Percentiles rank a stretch among this genome's conserved stretches.
These are phyloP conservation scores for Barnettozyma sp. DNA, from an alignment of 805 yeast species.

Conservation along the genomic window DNA sequence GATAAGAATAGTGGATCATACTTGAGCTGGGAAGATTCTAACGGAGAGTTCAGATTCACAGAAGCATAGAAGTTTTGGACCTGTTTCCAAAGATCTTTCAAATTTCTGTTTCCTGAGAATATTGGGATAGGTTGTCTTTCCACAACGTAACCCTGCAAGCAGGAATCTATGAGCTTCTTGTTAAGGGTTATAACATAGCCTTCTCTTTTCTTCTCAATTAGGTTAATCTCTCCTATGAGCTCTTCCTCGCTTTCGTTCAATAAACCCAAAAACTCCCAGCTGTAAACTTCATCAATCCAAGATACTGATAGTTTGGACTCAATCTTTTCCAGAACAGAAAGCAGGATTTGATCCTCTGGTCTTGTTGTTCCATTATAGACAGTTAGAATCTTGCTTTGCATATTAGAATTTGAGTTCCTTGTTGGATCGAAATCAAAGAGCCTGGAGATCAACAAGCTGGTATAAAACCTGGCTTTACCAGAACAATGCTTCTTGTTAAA, in stretches of 20 bases:
- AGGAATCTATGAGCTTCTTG: slow-evolving; percentile 41
- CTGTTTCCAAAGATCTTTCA: slow-evolving; percentile 23
- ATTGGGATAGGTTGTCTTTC: slow-evolving; percentile 27
- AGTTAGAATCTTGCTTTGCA: slow-evolving; percentile 44
- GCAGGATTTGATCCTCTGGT: slow-evolving; percentile 56
- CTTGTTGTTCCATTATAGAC: slow-evolving; percentile 59
- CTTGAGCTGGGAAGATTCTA: slow-evolving; percentile 23
- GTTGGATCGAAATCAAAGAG: slow-evolving; percentile 43
- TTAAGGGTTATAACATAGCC: slow-evolving; percentile 46
- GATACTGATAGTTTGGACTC: slow-evolving; percentile 48
- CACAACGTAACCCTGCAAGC: slow-evolving; percentile 34
- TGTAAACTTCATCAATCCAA: slow-evolving; percentile 57
- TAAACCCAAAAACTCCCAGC: slow-evolving; percentile 57
- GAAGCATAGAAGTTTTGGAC: slow-evolving; percentile 27
- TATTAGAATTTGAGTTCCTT: slow-evolving; percentile 37
- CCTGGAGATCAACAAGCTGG: slow-evolving; percentile 40
- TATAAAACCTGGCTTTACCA: slow-evolving; percentile 31
- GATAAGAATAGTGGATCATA: slow-evolving; percentile 73
- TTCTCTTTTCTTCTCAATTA: slow-evolving; percentile 40
- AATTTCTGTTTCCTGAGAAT: slow-evolving; percentile 1
- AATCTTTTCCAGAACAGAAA: slow-evolving; percentile 45
- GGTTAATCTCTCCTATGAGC: slow-evolving; percentile 39
- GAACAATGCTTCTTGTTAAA: slow-evolving; percentile 26
- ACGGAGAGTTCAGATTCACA: slow-evolving; percentile 15
- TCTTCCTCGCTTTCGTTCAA: slow-evolving; percentile 36